A percentile compares a stretch with the other conserved stretches of the same genome.
Conservation (phyloP, 1,284 basidiomycete species). For the Fomitiporia mediterranea region DNA sequence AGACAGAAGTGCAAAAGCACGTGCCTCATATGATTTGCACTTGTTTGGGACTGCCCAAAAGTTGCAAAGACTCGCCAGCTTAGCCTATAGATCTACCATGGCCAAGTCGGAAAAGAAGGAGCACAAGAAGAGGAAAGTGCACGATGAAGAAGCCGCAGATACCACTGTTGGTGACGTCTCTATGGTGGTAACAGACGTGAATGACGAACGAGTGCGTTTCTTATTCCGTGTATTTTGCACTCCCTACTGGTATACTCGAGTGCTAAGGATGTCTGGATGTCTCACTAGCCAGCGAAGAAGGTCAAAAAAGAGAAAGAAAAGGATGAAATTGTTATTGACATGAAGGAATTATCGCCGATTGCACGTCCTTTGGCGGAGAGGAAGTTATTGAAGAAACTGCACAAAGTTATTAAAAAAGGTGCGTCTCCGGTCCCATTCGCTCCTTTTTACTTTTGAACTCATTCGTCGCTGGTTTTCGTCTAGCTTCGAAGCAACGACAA, state of each 20-base stretch:
- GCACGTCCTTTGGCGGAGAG: constrained; percentile 87
- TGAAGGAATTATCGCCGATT: constrained; percentile 85
- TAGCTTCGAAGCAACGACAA: constrained; percentile 87
- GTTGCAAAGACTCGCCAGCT: no score
- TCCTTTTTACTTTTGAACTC: constrained; percentile 8
- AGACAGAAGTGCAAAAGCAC: no score
- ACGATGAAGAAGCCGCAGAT: constrained; percentile 31
- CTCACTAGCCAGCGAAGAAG: constrained; percentile 46
- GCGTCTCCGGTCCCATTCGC: constrained; percentile 22
- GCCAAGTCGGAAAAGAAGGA: constrained; percentile 65
- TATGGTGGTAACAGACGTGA: constrained; percentile 42
- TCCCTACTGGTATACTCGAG: background rate
- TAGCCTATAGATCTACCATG: constrained; percentile 35
- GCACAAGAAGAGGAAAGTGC: constrained; percentile 48
- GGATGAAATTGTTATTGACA: constrained; percentile 63
- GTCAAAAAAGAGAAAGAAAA: constrained; percentile 49
- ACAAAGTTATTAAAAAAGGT: constrained; percentile 93
- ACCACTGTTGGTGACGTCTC: constrained; percentile 27
- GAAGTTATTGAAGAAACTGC: constrained; percentile 88
- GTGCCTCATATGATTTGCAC: no score
- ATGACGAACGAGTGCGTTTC: constrained; percentile 29
- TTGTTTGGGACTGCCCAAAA: no score
- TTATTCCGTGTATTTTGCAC: background rate
- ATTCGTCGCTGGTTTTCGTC: background rate
- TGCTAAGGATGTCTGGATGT: no score